These are phyloP conservation scores for Pleurotus cornucopiae DNA, from an alignment of 768 basidiomycete species.

Conservation along the genomic window DNA sequence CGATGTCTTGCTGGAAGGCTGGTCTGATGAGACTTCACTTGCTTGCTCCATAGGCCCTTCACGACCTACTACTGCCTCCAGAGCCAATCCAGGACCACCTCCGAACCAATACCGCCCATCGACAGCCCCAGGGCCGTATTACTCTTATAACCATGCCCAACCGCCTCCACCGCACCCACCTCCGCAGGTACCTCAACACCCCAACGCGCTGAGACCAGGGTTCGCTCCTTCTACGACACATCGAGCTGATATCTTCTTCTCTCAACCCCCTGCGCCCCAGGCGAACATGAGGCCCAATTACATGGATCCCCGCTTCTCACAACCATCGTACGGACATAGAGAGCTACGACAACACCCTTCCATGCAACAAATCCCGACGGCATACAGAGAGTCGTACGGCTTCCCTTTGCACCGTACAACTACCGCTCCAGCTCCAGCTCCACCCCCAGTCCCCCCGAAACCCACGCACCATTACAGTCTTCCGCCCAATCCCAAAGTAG, in stretches of 20 bases:
- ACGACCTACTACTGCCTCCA: not conserved
- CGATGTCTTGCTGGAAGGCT: not conserved
- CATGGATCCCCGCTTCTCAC: not conserved
- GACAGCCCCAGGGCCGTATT: constrained; percentile 6
- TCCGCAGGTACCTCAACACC: constrained; percentile 13
- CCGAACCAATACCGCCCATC: constrained; percentile 8
- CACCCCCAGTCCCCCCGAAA: constrained; percentile 38
- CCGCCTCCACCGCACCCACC: not conserved
- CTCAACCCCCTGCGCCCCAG: constrained; percentile 12
- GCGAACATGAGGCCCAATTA: not conserved
- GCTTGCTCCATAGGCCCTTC: constrained; percentile 4
- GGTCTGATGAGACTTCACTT: not conserved
- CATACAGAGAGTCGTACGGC: not conserved
- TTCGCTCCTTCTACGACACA: constrained; percentile 27
- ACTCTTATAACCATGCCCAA: constrained; percentile 2
- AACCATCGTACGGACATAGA: not conserved
- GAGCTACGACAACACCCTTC: constrained; percentile 2
- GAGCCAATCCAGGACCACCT: not conserved
- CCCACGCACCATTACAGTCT: constrained; percentile 17
- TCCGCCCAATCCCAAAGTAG: constrained; percentile 24
- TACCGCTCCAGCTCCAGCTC: constrained; percentile 16
- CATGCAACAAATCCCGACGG: not conserved
- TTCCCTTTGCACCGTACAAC: constrained; percentile 14
- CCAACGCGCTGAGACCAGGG: constrained; percentile 22
- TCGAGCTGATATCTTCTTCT: constrained; percentile 26